Percentiles rank a stretch among this genome's conserved stretches.
phyloP scores from a whole-genome alignment of 192 early-diverging fungal species.

The Funneliformis mosseae region DNA sequence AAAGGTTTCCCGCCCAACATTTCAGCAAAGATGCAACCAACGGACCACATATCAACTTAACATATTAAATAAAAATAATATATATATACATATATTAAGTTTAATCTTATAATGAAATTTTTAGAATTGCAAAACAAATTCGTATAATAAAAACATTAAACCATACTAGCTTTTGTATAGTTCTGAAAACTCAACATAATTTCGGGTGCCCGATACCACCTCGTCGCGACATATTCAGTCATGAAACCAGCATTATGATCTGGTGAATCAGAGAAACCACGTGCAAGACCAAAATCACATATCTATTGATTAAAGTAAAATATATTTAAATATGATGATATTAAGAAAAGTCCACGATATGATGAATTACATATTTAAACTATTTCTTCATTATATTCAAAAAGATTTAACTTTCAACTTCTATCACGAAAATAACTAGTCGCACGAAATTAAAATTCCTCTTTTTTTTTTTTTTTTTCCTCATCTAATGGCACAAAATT shows the following conservation, averaged over 20 bases:
- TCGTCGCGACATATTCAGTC: slow-evolving; percentile 99
- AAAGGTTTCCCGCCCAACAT: slow-evolving; percentile 90
- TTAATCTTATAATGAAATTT: slow-evolving; percentile 5
- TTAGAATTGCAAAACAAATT: slow-evolving; percentile 2
- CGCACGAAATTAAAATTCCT: too few species aligned
- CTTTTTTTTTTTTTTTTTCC: neutral
- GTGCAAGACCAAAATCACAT: slow-evolving; percentile 98
- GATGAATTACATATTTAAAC: too few species aligned
- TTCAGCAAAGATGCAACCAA: slow-evolving; percentile 99
- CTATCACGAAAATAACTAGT: neutral
- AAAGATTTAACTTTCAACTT: too few species aligned
- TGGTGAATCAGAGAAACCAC: slow-evolving; percentile 81
- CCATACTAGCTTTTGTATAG: slow-evolving; percentile 96
- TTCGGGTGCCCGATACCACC: slow-evolving; percentile 99
- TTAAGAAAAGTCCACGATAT: too few species aligned
- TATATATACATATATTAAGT: too few species aligned
- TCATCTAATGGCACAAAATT: neutral
- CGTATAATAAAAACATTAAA: neutral
- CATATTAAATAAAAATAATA: too few species aligned
- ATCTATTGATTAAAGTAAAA: slow-evolving; percentile 58
- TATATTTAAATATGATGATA: too few species aligned
- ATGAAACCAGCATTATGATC: slow-evolving; percentile 90
- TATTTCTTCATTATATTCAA: too few species aligned
- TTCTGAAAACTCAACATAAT: slow-evolving; percentile 97
- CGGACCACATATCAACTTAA: slow-evolving; percentile 93